Conservation (phyloP, 2,329 filamentous ascomycete genomes). For the Remersonia thermophila region DNA sequence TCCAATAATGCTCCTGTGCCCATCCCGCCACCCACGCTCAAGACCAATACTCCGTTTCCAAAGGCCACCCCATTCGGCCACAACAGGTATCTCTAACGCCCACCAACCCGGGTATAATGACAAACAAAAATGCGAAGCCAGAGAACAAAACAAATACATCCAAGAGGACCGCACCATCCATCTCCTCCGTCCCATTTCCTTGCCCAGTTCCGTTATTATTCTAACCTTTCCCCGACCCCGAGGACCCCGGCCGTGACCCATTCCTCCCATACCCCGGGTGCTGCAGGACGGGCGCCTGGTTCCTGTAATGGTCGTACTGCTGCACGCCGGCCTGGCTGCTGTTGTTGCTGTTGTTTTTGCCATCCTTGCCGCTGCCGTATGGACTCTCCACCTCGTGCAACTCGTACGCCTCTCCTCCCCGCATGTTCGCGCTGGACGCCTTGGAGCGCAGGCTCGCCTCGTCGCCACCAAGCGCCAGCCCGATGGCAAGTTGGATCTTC, state of each 20-base stretch:
- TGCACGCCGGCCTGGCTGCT: not conserved
- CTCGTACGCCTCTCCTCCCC: conserved; percentile 32
- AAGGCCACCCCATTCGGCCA: not conserved
- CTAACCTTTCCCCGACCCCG: conserved; percentile 2
- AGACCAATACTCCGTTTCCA: too few relatives aligned
- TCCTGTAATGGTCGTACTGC: too few relatives aligned
- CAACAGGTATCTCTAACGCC: conserved; percentile 8
- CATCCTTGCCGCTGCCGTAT: conserved; percentile 20
- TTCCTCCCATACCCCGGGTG: conserved; percentile 36
- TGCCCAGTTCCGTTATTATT: not conserved
- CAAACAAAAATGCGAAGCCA: conserved; percentile 1
- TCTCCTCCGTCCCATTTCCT: not conserved
- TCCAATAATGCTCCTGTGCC: too few relatives aligned
- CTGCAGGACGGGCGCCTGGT: conserved; percentile 29
- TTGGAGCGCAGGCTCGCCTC: conserved; percentile 22
- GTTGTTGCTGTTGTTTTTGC: conserved; percentile 4
- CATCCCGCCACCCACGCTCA: too few relatives aligned
- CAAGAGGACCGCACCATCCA: not conserved
- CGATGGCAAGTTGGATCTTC: conserved; percentile 23
- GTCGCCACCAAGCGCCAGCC: conserved; percentile 32
- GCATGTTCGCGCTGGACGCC: conserved; percentile 8
- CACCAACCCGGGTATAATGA: conserved; percentile 11
- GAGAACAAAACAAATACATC: conserved; percentile 3
- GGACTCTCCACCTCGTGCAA: conserved; percentile 31
- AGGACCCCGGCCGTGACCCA: not conserved